Percentiles rank a stretch among this genome's conserved stretches.
phyloP scores from a whole-genome alignment of 345 rosid species.

The Moricandia arvensis region DNA sequence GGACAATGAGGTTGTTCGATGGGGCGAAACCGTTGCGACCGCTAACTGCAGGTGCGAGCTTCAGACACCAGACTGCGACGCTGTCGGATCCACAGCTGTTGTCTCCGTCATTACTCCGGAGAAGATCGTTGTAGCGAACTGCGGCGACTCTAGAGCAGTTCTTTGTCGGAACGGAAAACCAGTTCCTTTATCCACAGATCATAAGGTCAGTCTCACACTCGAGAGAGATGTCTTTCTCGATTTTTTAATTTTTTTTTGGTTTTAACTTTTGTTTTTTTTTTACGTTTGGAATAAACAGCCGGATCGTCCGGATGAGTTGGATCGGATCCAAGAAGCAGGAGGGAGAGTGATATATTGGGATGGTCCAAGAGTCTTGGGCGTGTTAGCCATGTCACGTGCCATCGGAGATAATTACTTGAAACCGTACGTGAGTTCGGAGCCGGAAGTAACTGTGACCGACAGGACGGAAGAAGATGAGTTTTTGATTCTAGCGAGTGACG shows the following conservation, averaged over 20 bases:
- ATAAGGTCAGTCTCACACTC: conserved; percentile 51
- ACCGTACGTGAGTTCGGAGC: conserved; percentile 81
- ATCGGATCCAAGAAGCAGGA: conserved; percentile 74
- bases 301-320: conserved; percentile 82
- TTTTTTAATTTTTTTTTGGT: neutral
- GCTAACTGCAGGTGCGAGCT: conserved; percentile 64
- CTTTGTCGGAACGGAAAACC: conserved; percentile 76
- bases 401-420: conserved; percentile 89
- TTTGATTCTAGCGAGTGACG: conserved; percentile 77
- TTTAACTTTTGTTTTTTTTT: neutral
- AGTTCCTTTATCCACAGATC: conserved; percentile 75
- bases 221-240: neutral
- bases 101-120: conserved; percentile 66
- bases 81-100: conserved; percentile 91
- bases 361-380: conserved; percentile 78
- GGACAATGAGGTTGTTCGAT: conserved; percentile 53
- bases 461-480: conserved; percentile 76
- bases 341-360: conserved; percentile 95
- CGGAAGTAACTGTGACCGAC: conserved; percentile 68
- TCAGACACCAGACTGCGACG: conserved; percentile 64
- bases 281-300: conserved; percentile 48
- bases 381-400: conserved; percentile 89
- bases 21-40: conserved; percentile 21
- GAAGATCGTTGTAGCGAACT: conserved; percentile 72
- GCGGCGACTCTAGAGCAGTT: conserved; percentile 94